Evolutionary conservation across 139 green algal species (phyloP).

Genomic region (Picocystis salinarum): DNA sequence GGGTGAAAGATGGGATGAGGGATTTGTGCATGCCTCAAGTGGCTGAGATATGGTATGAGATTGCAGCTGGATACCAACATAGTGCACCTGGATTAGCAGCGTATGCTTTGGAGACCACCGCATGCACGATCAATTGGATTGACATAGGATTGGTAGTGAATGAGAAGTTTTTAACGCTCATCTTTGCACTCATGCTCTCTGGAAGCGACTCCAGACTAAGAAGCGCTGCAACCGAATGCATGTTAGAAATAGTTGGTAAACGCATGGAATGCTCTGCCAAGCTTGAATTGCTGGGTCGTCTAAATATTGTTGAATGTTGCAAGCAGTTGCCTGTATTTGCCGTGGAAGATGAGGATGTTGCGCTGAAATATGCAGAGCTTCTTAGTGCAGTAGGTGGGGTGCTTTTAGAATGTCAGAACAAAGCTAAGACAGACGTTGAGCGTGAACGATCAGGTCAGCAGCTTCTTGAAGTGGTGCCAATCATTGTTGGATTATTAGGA

Average conservation of each 20-base stretch:
- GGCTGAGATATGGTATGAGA: constrained; percentile 39
- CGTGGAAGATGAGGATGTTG: constrained; percentile 37
- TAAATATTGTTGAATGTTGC: constrained; percentile 30
- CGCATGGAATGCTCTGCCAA: constrained; percentile 69
- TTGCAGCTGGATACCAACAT: constrained; percentile 31
- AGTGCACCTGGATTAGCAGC: constrained; percentile 26
- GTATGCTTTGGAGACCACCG: constrained; percentile 34
- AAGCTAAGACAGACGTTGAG: too few relatives aligned
- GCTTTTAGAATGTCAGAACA: too few relatives aligned
- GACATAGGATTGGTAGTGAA: constrained; percentile 71
- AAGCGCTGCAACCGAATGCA: constrained; percentile 46
- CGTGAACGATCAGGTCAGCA: too few relatives aligned
- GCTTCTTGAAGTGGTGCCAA: too few relatives aligned
- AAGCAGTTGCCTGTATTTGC: too few relatives aligned
- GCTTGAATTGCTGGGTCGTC: constrained; percentile 48
- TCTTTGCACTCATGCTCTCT: too few relatives aligned
- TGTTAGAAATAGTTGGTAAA: constrained; percentile 60
- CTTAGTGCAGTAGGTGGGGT: too few relatives aligned
- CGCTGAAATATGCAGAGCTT: constrained; percentile 37
- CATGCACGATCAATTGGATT: constrained; percentile 78
- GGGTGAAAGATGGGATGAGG: constrained; percentile 89
- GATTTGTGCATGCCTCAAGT: constrained; percentile 60
- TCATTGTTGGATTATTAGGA: too few relatives aligned
- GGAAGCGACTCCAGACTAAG: too few relatives aligned
- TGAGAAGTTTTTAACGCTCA: constrained; percentile 14